Evolutionary conservation across 176 grass and related monocot species (phyloP).

Genomic region (Phyllostachys edulis): DNA sequence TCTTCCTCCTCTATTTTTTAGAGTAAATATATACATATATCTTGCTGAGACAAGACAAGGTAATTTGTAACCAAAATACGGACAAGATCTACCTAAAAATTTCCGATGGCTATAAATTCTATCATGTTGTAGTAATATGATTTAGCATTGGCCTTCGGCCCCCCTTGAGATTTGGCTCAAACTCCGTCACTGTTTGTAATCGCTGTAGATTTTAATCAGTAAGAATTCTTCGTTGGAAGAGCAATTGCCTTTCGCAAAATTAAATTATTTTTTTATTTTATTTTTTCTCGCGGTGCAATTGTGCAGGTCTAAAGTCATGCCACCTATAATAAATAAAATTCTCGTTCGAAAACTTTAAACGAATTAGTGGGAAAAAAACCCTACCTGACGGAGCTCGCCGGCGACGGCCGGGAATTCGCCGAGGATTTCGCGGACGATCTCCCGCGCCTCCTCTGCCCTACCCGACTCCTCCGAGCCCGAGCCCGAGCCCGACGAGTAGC

Average conservation of each 20-base stretch:
- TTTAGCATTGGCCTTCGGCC: no score
- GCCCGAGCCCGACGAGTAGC: constrained; percentile 22
- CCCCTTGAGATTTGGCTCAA: no score
- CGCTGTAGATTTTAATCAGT: neutral
- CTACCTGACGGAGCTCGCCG: constrained; percentile 61
- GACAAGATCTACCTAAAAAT: no score
- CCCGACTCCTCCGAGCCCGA: constrained; percentile 27
- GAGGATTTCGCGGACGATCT: constrained; percentile 61
- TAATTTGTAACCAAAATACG: no score
- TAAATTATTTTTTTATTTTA: neutral
- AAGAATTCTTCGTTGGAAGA: neutral
- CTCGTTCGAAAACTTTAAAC: neutral
- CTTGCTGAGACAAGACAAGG: no score
- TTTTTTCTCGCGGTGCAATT: neutral
- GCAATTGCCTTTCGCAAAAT: neutral
- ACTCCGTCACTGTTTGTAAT: no score
- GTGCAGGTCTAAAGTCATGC: neutral
- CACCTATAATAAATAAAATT: neutral
- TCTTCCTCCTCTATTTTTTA: no score
- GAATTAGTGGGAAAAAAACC: neutral
- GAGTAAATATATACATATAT: no score
- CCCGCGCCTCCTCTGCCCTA: constrained; percentile 49
- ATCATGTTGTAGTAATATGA: no score
- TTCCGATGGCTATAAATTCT: no score
- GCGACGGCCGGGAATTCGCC: constrained; percentile 52